These are phyloP conservation scores for Caloboletus inedulis DNA, from an alignment of 1,284 basidiomycete species.

Conservation along the genomic window DNA sequence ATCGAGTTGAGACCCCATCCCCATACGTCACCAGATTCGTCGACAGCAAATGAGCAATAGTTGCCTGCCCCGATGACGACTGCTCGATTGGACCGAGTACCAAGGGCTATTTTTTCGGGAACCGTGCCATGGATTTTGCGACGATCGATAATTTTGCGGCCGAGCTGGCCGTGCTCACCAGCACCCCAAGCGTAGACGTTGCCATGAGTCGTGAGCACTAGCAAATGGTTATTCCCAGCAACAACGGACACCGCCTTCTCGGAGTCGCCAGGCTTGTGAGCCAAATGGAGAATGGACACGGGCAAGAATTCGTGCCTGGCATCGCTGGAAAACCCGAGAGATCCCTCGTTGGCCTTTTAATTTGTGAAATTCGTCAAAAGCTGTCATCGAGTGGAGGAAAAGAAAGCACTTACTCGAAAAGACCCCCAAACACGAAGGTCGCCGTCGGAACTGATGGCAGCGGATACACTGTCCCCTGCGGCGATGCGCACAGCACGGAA, in stretches of 20 bases:
- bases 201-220: slow-evolving; percentile 83
- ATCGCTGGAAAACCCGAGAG: slow-evolving; percentile 79
- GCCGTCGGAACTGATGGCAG: slow-evolving; percentile 75
- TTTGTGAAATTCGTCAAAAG: slow-evolving; percentile 12
- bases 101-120: slow-evolving; percentile 79
- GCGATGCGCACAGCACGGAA: slow-evolving; percentile 84
- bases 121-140: slow-evolving; percentile 80
- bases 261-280: slow-evolving; percentile 57
- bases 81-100: slow-evolving; percentile 64
- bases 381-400: slow-evolving; percentile 4
- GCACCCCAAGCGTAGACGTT: slow-evolving; percentile 86
- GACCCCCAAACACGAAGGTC: slow-evolving; percentile 88
- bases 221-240: slow-evolving; percentile 83
- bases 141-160: slow-evolving; percentile 80
- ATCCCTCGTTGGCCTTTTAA: slow-evolving; percentile 69
- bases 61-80: slow-evolving; percentile 76
- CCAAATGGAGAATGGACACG: slow-evolving; percentile 66
- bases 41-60: slow-evolving; percentile 88
- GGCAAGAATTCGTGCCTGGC: slow-evolving; percentile 66
- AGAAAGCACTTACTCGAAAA: slow-evolving; percentile 68
- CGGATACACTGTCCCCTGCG: slow-evolving; percentile 83
- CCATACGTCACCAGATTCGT: slow-evolving; percentile 78
- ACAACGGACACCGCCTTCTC: slow-evolving; percentile 78
- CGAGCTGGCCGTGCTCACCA: slow-evolving; percentile 84
- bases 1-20: slow-evolving; percentile 90